These are phyloP conservation scores for Beauveria pseudobassiana DNA, from an alignment of 2,329 filamentous ascomycete genomes.

Conservation along the genomic window DNA sequence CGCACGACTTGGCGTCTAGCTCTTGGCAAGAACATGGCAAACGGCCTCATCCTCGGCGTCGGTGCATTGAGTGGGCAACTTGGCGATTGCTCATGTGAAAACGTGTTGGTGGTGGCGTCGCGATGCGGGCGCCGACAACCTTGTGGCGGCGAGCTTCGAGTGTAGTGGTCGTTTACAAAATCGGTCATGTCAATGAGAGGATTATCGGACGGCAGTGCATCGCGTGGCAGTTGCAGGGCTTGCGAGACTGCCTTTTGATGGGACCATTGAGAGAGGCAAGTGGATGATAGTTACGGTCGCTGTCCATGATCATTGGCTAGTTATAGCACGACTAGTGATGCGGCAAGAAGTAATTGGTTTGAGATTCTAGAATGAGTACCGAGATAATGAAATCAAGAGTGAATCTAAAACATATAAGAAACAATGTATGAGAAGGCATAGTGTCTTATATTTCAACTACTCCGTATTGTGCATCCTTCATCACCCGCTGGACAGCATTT, in stretches of 20 bases:
- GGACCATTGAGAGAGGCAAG: slow-evolving; percentile 31
- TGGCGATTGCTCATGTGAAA: slow-evolving; percentile 46
- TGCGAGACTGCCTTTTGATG: slow-evolving; percentile 28
- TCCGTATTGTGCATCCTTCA: no score
- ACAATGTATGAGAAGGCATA: no score
- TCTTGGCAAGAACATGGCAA: slow-evolving; percentile 42
- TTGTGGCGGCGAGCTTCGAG: slow-evolving; percentile 23
- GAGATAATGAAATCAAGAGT: no score
- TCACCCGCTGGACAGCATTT: no score
- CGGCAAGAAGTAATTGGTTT: no score
- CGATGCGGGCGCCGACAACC: slow-evolving; percentile 34
- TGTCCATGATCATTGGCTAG: neutral
- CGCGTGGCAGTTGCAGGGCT: slow-evolving; percentile 29
- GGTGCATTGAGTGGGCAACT: slow-evolving; percentile 24
- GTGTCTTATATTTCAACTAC: no score
- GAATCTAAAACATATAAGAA: no score
- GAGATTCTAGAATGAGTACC: no score
- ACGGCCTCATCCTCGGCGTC: slow-evolving; percentile 25
- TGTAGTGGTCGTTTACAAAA: slow-evolving; percentile 26
- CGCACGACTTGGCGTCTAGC: neutral
- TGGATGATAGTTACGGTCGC: slow-evolving; percentile 20
- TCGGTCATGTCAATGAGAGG: slow-evolving; percentile 44
- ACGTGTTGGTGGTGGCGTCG: slow-evolving; percentile 41
- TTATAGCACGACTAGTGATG: no score
- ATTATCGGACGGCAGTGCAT: slow-evolving; percentile 36